A percentile compares a stretch with the other conserved stretches of the same genome.
Evolutionary conservation across 495 filamentous ascomycete species (phyloP).

Genomic region (Podospora didyma): DNA sequence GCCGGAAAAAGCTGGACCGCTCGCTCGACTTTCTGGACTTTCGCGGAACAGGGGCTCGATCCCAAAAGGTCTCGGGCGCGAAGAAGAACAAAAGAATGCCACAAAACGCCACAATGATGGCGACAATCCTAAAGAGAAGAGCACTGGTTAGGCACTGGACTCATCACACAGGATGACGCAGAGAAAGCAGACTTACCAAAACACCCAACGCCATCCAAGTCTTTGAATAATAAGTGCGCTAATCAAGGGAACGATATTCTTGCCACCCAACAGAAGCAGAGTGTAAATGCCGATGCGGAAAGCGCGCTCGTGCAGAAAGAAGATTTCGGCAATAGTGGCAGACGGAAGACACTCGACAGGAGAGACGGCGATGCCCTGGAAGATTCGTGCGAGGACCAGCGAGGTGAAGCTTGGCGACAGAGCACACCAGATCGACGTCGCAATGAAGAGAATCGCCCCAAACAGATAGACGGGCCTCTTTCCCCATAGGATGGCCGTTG

Average conservation of each 20-base stretch:
- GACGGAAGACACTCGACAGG: slow-evolving; percentile 94
- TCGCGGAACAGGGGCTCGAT: slow-evolving; percentile 68
- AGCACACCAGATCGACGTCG: slow-evolving; percentile 84
- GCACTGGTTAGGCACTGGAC: no score
- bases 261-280: slow-evolving; percentile 80
- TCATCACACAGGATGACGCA: no score
- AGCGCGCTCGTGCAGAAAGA: slow-evolving; percentile 90
- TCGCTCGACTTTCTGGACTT: slow-evolving; percentile 26
- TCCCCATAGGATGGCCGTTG: slow-evolving; percentile 86
- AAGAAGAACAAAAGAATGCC: slow-evolving; percentile 78
- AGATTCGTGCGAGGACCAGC: slow-evolving; percentile 75
- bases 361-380: slow-evolving; percentile 83
- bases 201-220: slow-evolving; percentile 87
- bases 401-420: slow-evolving; percentile 74
- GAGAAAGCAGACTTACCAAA: slow-evolving; percentile 56
- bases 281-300: slow-evolving; percentile 97
- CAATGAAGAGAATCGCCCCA: slow-evolving; percentile 69
- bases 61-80: slow-evolving; percentile 96
- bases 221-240: slow-evolving; percentile 80
- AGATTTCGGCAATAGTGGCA: slow-evolving; percentile 94
- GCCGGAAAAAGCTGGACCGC: slow-evolving; percentile 37
- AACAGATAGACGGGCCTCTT: slow-evolving; percentile 90
- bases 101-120: slow-evolving; percentile 76
- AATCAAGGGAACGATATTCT: slow-evolving; percentile 85
- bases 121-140: slow-evolving; percentile 60